Base-by-base conservation (phyloP, 148 eudicot genomes). In the Heliamphora exappendiculata region DNA sequence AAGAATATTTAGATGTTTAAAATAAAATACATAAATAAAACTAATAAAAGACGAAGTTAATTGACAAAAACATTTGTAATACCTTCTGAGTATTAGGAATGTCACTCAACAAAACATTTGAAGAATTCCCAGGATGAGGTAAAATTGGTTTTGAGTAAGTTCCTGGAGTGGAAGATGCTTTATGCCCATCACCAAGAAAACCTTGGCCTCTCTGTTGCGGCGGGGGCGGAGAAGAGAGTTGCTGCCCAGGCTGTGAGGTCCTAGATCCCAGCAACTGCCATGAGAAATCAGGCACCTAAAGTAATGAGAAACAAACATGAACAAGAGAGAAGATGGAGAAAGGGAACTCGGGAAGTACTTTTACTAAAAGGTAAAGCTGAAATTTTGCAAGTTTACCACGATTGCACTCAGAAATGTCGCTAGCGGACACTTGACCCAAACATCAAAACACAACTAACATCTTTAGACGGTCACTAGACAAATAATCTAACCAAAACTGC, bases 211-310 rank as follows among this genome's bases (percentile, higher is more conserved):
- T 70, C 57, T 70, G 57, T 70, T 45, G 73, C n/a, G 47, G 19
- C 58, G 3, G 58, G 57, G 47, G 37, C 14, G 73, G 17, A 47
- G 73, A 70, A 70, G 73, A 70, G 9, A 70, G 37, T 70, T 70
- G 57, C 22, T 13, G 22, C 16, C 57, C 73, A 17, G 37, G 57
- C 20, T 28, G 73, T 68, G 72, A 2, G 53, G 72, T 12, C 72
- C 53, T 42, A 68, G 72, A 14, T 13, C 54, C 53, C 16, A 42
- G 8, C 24, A 68, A 68, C 72, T 68, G 51, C 53, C 33, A 68
- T 24, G 20, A 12, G 33, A 24, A 42, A 68, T 42, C 72, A 41
- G 19, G 34, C 53, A 68, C 20, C 50, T 68, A 42, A 68, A 24
- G 49, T 10, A 26, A 24, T 42, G 24, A 44, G 14, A 60, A 45